phyloP scores from a whole-genome alignment of 163 green algal species.

The Scenedesmus sp. region DNA sequence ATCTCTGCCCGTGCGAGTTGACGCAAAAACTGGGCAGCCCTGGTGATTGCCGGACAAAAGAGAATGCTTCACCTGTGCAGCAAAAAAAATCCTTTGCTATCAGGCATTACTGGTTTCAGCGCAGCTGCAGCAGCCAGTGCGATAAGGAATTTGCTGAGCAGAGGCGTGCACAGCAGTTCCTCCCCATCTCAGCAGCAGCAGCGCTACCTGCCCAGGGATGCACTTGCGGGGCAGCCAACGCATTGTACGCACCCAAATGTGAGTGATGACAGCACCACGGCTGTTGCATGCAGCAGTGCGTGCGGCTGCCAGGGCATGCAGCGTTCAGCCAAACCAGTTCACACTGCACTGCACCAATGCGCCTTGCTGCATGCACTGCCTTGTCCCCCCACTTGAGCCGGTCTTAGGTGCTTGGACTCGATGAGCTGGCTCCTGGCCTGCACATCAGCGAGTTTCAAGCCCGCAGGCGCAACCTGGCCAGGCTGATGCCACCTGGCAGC shows the following conservation, averaged over 20 bases:
- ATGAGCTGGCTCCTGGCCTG: slow-evolving; percentile 79
- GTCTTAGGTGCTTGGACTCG: slow-evolving; percentile 66
- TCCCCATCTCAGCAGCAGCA: slow-evolving; percentile 6
- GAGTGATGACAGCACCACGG: not conserved
- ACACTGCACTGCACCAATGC: too few species aligned
- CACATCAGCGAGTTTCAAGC: slow-evolving; percentile 69
- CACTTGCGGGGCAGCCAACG: slow-evolving; percentile 59
- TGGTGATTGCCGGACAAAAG: not conserved
- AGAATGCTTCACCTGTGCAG: not conserved
- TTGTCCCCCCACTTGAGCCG: not conserved
- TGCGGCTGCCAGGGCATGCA: not conserved
- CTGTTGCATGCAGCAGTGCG: not conserved
- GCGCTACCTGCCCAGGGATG: not conserved
- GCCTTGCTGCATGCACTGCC: not conserved
- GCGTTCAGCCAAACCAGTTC: not conserved
- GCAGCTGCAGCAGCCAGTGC: slow-evolving; percentile 21
- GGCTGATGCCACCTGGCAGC: slow-evolving; percentile 67
- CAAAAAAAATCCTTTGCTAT: not conserved
- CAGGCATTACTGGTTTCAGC: not conserved
- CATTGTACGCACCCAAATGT: slow-evolving; percentile 62
- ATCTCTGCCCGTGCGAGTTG: not conserved
- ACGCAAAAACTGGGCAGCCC: not conserved
- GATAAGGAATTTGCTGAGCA: not conserved
- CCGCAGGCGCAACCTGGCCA: slow-evolving; percentile 67
- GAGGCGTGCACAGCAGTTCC: slow-evolving; percentile 1